These are phyloP conservation scores for Cutaneotrichosporon arboriforme DNA, from an alignment of 1,284 basidiomycete species.

Conservation along the genomic window DNA sequence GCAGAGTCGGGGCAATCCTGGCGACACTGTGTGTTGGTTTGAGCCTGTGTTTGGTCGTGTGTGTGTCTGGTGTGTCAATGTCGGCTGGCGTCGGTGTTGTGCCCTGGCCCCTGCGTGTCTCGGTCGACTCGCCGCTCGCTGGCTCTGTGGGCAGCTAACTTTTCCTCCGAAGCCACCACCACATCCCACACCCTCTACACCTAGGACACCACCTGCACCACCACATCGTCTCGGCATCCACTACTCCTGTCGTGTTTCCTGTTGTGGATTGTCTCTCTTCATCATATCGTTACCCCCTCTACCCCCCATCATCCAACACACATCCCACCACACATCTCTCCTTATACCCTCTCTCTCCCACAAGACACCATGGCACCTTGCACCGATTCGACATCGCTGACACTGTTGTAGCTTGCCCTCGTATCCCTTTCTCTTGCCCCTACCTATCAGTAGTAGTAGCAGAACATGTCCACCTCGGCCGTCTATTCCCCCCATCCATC, in stretches of 20 bases:
- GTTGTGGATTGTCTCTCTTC: neutral
- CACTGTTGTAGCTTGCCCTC: neutral
- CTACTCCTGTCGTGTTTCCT: neutral
- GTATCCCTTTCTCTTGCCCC: neutral
- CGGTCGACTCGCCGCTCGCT: too few species aligned
- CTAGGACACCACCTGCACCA: neutral
- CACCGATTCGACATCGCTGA: neutral
- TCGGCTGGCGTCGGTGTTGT: too few species aligned
- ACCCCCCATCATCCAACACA: neutral
- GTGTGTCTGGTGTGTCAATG: too few species aligned
- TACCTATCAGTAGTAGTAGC: too few species aligned
- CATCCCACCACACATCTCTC: neutral
- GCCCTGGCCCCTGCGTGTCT: too few species aligned
- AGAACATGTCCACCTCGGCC: slow-evolving; percentile 15
- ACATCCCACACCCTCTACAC: neutral
- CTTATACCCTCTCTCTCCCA: neutral
- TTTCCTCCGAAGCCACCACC: neutral
- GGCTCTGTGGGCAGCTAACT: neutral
- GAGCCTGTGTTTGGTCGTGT: too few species aligned
- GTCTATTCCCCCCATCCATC: slow-evolving; percentile 15
- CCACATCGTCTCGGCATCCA: neutral
- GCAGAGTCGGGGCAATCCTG: too few species aligned
- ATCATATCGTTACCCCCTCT: neutral
- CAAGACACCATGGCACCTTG: neutral
- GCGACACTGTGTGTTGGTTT: too few species aligned